Evolutionary conservation across 805 yeast species (phyloP), one percentile per base, ranked within the genome.

Genomic region (Kluyveromyces nonfermentans): DNA sequence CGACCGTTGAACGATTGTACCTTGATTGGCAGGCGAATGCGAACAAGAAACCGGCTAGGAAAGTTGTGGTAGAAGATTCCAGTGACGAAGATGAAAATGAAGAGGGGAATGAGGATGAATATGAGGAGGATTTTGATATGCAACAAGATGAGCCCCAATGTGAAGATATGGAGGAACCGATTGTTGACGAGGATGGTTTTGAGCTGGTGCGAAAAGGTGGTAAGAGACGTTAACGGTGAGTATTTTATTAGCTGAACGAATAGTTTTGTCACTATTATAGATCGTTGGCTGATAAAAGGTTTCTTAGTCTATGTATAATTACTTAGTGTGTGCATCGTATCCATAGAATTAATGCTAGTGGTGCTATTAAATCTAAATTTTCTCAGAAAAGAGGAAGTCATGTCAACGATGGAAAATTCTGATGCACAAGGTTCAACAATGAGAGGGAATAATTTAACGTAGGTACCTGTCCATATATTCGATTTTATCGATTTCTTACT

Each of bases 111-210:
- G 75, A 68, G 0, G 74, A 69, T 5, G 76, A 66, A 1, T 70
- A 59, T 9, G 56, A 56, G 4, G 67, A 56, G 35, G 72, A 63
- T 5, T 68, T 62, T 32, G 71, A 67, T 33, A 64, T 62, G 58
- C 20, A 28, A 7, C 34, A 12, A 16, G 72, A 57, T 22, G 71
- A 61, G 16, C 67, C 60, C 2, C 58, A 58, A 9, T 50, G 44
- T 14, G 42, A 50, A 14, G 43, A 45, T 32, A 30, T 14, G 1
- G 50, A 53, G 10, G 63, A 63, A 25, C 95, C 95, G 1, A 59
- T 83, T 8, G 73, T 90, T 7, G 97, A 90, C 59, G 97, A 90
- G 30, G 97, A 90, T 59, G 98, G 97, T 1, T 90, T 90, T 57
- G 93, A 88, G 54, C 64, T 87, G 48, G 97, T 90, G 3, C 87